Percentiles rank a stretch among this genome's conserved stretches.
Conservation (phyloP, 2,329 filamentous ascomycete genomes). For the Trichophyton rubrum region DNA sequence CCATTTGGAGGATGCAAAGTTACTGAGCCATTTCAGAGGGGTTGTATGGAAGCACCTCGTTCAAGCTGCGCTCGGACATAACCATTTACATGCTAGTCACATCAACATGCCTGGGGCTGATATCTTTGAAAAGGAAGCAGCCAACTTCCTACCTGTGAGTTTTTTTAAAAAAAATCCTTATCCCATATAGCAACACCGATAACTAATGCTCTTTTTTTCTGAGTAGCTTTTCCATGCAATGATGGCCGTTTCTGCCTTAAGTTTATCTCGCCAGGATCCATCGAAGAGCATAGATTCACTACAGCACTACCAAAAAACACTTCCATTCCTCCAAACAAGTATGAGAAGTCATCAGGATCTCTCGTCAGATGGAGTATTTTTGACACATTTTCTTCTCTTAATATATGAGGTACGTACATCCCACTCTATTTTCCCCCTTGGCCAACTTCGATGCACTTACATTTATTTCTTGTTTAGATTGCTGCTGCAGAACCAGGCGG, state of each 20-base stretch:
- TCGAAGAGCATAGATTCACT: slow-evolving; percentile 38
- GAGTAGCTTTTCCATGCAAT: slow-evolving; percentile 47
- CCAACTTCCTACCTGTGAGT: slow-evolving; percentile 41
- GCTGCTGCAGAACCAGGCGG: slow-evolving; percentile 35
- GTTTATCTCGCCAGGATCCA: slow-evolving; percentile 36
- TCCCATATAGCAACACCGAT: not conserved
- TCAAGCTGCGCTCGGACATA: slow-evolving; percentile 18
- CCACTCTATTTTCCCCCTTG: not conserved
- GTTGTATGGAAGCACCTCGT: slow-evolving; percentile 33
- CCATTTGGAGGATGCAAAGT: slow-evolving; percentile 22
- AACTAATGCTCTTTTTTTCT: not conserved
- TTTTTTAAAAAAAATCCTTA: too few species aligned
- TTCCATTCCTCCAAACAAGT: slow-evolving; percentile 36
- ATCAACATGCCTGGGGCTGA: slow-evolving; percentile 25
- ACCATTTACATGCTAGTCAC: slow-evolving; percentile 15
- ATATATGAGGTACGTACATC: slow-evolving; percentile 40
- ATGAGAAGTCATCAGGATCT: slow-evolving; percentile 38
- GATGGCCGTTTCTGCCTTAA: slow-evolving; percentile 45
- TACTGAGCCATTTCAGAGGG: slow-evolving; percentile 30
- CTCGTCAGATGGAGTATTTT: slow-evolving; percentile 44
- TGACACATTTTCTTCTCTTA: slow-evolving; percentile 46
- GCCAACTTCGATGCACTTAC: slow-evolving; percentile 10
- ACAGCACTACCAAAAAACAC: slow-evolving; percentile 44
- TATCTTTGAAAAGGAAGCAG: slow-evolving; percentile 37
- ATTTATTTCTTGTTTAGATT: slow-evolving; percentile 19